Conservation (phyloP, 1,139 yeast genomes). For the Protomyces arabidopsidicola region DNA sequence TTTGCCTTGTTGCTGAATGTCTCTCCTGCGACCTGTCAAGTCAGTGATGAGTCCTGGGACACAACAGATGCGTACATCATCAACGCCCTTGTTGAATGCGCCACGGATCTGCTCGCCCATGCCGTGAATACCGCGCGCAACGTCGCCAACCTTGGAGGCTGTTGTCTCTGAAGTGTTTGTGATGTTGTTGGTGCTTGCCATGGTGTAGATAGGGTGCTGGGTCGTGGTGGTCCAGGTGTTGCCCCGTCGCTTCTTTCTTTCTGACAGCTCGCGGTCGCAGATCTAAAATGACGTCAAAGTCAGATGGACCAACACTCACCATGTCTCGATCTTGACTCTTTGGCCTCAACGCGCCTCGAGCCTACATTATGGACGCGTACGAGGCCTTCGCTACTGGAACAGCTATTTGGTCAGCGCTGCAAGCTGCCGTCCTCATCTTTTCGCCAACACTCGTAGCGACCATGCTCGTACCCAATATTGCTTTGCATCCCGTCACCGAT, state of each 20-base stretch:
- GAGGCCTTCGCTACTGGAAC: conserved; percentile 17
- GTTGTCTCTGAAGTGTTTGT: conserved; percentile 1
- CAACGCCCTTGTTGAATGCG: conserved; percentile 25
- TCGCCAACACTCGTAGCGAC: conserved; percentile 21
- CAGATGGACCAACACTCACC: background rate
- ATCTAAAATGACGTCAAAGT: background rate
- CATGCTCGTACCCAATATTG: background rate
- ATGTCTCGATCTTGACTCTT: background rate
- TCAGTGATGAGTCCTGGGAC: background rate
- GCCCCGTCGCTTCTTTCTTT: background rate
- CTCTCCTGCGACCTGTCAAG: background rate
- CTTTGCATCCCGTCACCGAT: conserved; percentile 5
- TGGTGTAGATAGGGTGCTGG: background rate
- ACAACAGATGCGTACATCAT: background rate
- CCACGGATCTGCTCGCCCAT: conserved; percentile 24
- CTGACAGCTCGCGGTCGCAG: background rate
- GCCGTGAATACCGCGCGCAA: conserved; percentile 21
- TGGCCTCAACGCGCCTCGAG: background rate
- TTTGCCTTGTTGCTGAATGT: conserved; percentile 12
- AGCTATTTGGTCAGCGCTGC: conserved; percentile 11
- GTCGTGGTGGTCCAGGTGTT: background rate
- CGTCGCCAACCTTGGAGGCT: conserved; percentile 3
- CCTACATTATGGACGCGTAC: conserved; percentile 18
- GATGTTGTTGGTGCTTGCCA: conserved; percentile 1
- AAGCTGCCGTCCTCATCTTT: conserved; percentile 7